Evolutionary conservation across 129 eudicot genomes (phyloP), one percentile per base, ranked within the genome.

Genomic region (Lactuca saligna): DNA sequence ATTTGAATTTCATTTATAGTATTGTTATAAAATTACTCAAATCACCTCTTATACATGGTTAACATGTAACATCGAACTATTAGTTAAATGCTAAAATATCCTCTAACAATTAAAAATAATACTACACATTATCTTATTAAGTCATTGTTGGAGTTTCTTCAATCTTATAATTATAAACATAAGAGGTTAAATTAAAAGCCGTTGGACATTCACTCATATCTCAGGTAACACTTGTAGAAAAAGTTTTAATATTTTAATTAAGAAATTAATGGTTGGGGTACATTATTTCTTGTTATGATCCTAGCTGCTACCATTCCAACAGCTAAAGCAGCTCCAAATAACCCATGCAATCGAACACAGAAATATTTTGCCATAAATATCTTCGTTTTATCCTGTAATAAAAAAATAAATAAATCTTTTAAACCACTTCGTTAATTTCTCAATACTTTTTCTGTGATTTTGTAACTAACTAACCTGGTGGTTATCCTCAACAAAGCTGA

Each of bases 311-410:
- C 94, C 73, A 91, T 79, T 59, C 97, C 97, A 70, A 80, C 86
- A 41, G 91, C 82, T 82, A 88, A 77, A 62, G 94, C 94, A 65
- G 72, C 78, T 71, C 97, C 97, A 60, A 86, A 83, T 60, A 84
- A n/a, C 20, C 83, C 72, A 68, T 91, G 97, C 74, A 88, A 81
- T 69, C 97, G 81, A 79, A 91, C 97, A 57, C 97, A 91, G 64
- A 65, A 82, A 75, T 91, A 91, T 73, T 88, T 91, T 7, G 87
- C 88, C 96, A 88, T 91, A 64, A 91, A 91, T 53, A 91, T 86
- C 84, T 88, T 91, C 37, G 83, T 61, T 58, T 78, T 88, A 75
- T 91, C 96, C 97, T 88, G 71, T 55, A 63, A n/a, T 3, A 34
- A 32, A 66, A 17, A 6, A n/a, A 58, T 66, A 4, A 33, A 57